Conservation (phyloP, 352 stramenopile genomes). For the Blastocystis sp. region DNA sequence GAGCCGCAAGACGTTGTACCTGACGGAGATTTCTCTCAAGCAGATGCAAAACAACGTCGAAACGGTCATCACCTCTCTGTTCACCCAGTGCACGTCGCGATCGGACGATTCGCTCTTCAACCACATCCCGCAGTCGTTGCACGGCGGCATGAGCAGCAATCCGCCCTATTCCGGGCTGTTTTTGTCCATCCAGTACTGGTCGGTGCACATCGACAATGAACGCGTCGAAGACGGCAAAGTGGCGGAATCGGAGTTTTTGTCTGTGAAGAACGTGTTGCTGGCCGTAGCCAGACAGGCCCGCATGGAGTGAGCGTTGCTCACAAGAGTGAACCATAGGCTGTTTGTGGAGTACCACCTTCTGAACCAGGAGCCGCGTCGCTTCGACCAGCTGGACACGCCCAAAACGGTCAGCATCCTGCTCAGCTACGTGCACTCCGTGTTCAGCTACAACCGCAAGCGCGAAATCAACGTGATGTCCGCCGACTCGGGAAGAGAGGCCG, state of each 20-base stretch:
- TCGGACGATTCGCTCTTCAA: background rate
- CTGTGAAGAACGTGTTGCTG: background rate
- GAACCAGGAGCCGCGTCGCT: background rate
- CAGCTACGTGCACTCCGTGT: conserved; percentile 12
- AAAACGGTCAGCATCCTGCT: conserved; percentile 20
- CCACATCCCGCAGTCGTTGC: conserved; percentile 36
- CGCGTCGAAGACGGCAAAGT: background rate
- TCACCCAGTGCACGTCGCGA: too few relatives aligned
- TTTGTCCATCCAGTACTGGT: background rate
- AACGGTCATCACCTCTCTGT: background rate
- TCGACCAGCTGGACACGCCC: background rate
- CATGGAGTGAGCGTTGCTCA: conserved; percentile 20
- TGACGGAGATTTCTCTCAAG: background rate
- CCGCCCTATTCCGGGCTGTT: background rate
- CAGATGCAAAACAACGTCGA: background rate
- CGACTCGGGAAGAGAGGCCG: background rate
- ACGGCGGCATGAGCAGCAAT: conserved; percentile 8
- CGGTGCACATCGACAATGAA: background rate
- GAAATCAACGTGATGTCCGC: conserved; percentile 5
- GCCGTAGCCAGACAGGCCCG: conserved; percentile 44
- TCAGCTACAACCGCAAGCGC: background rate
- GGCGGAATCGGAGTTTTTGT: background rate
- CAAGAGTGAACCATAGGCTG: background rate
- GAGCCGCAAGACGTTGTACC: too few relatives aligned
- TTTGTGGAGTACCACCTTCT: conserved; percentile 55